Percentiles rank a stretch among this genome's conserved stretches.
Evolutionary conservation across 805 yeast species (phyloP).

Genomic region (Torulaspora maleeae): DNA sequence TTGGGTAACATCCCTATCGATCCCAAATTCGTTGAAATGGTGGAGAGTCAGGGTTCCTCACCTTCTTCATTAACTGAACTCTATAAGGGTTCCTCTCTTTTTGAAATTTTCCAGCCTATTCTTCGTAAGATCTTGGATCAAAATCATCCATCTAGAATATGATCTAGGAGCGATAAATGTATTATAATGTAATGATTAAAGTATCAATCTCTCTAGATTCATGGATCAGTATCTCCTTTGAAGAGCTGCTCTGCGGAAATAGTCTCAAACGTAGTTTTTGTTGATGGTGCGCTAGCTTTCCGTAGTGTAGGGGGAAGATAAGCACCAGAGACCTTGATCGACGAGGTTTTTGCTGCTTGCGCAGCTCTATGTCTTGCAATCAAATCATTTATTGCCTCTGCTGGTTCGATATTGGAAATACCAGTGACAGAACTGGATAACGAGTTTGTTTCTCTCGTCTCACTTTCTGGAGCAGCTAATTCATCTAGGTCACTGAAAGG

Average conservation of each 20-base stretch:
- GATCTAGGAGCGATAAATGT: not conserved
- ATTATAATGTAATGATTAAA: not conserved
- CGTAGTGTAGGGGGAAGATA: slow-evolving; percentile 14
- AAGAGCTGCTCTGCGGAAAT: slow-evolving; percentile 14
- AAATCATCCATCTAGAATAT: slow-evolving; percentile 25
- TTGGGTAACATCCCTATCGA: slow-evolving; percentile 91
- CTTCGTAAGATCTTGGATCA: slow-evolving; percentile 37
- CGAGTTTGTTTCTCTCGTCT: not conserved
- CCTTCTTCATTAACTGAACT: slow-evolving; percentile 34
- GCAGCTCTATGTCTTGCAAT: slow-evolving; percentile 1
- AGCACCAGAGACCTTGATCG: not conserved
- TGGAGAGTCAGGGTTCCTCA: slow-evolving; percentile 52
- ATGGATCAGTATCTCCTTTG: not conserved
- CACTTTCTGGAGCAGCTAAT: not conserved
- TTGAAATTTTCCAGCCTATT: slow-evolving; percentile 45
- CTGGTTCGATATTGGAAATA: not conserved
- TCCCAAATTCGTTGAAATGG: slow-evolving; percentile 80
- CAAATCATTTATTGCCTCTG: not conserved
- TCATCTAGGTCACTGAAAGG: not conserved
- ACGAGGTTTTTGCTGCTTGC: not conserved
- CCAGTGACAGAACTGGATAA: not conserved
- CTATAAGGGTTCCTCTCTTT: slow-evolving; percentile 35
- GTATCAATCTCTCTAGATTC: not conserved
- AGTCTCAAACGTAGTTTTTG: slow-evolving; percentile 17
- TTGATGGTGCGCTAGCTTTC: slow-evolving; percentile 14